Evolutionary conservation across 1,139 yeast species (phyloP).

Genomic region (Geotrichum klebahnii): DNA sequence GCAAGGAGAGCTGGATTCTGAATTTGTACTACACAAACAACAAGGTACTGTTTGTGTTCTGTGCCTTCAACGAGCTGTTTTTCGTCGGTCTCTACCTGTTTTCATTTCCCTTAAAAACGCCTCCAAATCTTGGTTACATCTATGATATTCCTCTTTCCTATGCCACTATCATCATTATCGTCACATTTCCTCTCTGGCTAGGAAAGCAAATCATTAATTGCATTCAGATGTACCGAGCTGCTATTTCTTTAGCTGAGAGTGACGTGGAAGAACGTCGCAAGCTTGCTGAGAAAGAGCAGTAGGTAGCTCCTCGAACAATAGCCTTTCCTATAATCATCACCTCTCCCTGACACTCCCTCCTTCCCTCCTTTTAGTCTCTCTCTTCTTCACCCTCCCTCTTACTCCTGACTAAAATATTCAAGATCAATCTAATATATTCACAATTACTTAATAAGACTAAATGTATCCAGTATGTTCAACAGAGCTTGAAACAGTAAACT

Average conservation of each 20-base stretch:
- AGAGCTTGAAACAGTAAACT: conserved; percentile 1
- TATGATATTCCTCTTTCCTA: conserved; percentile 50
- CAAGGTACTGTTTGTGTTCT: conserved; percentile 75
- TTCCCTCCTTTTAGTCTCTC: neutral
- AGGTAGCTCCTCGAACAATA: neutral
- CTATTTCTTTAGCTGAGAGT: conserved; percentile 67
- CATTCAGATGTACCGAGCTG: conserved; percentile 83
- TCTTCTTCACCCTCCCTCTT: neutral
- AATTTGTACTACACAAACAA: conserved; percentile 84
- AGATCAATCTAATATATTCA: neutral
- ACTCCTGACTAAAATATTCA: neutral
- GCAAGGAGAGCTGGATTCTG: conserved; percentile 66
- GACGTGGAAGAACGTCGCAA: conserved; percentile 60
- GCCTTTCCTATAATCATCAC: neutral
- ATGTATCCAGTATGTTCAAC: conserved; percentile 8
- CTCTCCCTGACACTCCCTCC: neutral
- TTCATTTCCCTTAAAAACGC: conserved; percentile 52
- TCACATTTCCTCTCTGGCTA: conserved; percentile 80
- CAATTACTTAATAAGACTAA: neutral
- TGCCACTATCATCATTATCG: conserved; percentile 60
- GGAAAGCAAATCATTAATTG: conserved; percentile 90
- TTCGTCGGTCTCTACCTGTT: conserved; percentile 83
- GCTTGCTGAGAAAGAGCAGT: conserved; percentile 29
- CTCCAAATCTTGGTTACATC: conserved; percentile 42
- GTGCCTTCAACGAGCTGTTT: conserved; percentile 89